These are phyloP conservation scores for Cercophora sp. DNA, from an alignment of 495 filamentous ascomycete genomes.

Conservation along the genomic window DNA sequence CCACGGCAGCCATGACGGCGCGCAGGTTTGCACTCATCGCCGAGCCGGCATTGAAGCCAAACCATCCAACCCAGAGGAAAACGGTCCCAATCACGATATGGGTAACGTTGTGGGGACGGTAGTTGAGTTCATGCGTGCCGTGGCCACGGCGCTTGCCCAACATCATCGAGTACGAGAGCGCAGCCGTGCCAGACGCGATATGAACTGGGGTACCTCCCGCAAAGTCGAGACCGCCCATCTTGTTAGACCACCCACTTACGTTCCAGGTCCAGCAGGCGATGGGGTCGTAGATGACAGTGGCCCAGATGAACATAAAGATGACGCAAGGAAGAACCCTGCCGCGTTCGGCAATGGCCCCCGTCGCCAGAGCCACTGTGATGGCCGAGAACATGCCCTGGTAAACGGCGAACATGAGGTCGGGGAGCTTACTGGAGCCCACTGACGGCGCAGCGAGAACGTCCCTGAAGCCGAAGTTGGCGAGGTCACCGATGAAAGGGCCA, in stretches of 20 bases:
- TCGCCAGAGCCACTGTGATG: slow-evolving; percentile 88
- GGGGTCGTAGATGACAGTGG: slow-evolving; percentile 89
- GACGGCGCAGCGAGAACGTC: slow-evolving; percentile 73
- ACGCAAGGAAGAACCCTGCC: slow-evolving; percentile 92
- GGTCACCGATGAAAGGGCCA: slow-evolving; percentile 74
- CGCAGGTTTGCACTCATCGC: slow-evolving; percentile 84
- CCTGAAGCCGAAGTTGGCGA: slow-evolving; percentile 80
- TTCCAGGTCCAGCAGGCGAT: slow-evolving; percentile 99
- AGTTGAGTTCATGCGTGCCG: slow-evolving; percentile 87
- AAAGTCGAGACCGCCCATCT: slow-evolving; percentile 84
- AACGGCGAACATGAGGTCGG: slow-evolving; percentile 86
- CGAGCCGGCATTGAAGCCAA: slow-evolving; percentile 93
- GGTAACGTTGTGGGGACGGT: slow-evolving; percentile 93
- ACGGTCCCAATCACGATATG: slow-evolving; percentile 94
- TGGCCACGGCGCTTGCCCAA: slow-evolving; percentile 82
- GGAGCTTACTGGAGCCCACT: slow-evolving; percentile 69
- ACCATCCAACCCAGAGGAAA: slow-evolving; percentile 98
- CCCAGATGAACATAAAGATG: slow-evolving; percentile 95
- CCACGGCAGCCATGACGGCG: slow-evolving; percentile 67
- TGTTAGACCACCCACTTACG: slow-evolving; percentile 71
- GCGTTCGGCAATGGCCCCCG: slow-evolving; percentile 86
- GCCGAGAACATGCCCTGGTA: slow-evolving; percentile 97
- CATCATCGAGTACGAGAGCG: slow-evolving; percentile 84
- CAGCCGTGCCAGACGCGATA: slow-evolving; percentile 81
- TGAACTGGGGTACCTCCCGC: slow-evolving; percentile 94